Percentiles rank a stretch among this genome's conserved stretches.
Evolutionary conservation across 257 asterid species (phyloP).

Genomic region (Scutellaria baicalensis): DNA sequence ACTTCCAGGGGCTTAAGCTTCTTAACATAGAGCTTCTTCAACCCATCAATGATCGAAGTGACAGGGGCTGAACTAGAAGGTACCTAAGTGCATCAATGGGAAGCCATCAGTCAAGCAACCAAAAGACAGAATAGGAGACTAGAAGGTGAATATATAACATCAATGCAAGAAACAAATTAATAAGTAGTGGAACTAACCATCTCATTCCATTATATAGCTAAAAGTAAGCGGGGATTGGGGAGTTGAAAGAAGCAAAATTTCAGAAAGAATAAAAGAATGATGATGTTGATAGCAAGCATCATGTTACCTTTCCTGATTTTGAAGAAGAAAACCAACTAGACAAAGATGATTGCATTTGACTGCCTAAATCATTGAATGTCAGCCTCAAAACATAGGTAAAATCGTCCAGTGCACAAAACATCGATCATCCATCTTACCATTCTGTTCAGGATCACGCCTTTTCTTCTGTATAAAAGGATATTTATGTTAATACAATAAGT

Average conservation of each 20-base stretch:
- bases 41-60: constrained; percentile 67
- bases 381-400: neutral
- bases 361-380: constrained; percentile 29
- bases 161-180: neutral
- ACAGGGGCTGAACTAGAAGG: constrained; percentile 34
- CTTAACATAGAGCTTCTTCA: constrained; percentile 61
- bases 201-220: neutral
- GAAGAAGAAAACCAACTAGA: constrained; percentile 64
- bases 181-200: neutral
- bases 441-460: constrained; percentile 40
- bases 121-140: neutral
- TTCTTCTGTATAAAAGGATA: constrained; percentile 38
- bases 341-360: constrained; percentile 40
- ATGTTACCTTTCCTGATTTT: constrained; percentile 50
- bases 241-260: too few species aligned
- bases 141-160: neutral
- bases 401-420: neutral
- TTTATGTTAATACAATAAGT: constrained; percentile 1
- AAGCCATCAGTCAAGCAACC: neutral
- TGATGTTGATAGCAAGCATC: too few species aligned
- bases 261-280: too few species aligned
- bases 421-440: constrained; percentile 36
- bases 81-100: constrained; percentile 29
- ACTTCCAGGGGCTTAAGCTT: constrained; percentile 76
- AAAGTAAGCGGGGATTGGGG: neutral